Base-by-base conservation (phyloP, 2,329 filamentous ascomycete genomes). In the Phialophora chinensis region DNA sequence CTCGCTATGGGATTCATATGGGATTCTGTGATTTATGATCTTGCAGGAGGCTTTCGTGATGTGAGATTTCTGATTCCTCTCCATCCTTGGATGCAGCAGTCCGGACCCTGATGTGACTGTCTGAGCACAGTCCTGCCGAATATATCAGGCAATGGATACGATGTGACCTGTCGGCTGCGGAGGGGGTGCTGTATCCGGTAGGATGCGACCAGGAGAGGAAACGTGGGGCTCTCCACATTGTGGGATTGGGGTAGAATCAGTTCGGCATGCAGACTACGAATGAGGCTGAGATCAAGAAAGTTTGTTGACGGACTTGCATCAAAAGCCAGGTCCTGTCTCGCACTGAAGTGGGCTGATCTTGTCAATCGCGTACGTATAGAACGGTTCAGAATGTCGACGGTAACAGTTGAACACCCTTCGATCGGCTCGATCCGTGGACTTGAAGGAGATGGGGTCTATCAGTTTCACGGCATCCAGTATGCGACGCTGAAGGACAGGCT, bases 401-500 rank as follows among this genome's bases (percentile, higher is more conserved):
- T 62, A n/a, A 66, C 62, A 17, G 57, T 78, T 6, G 69, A 73
- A 52, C 75, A 74, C 4, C 73, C 72, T 23, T 65, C 63, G 4
- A 69, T 78, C 20, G 76, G 76, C 11, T 66, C 73, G 14, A 72
- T 78, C 44, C 72, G 67, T 17, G 77, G 75, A 23, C 72, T 67
- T 49, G 67, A 59, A 7, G 66, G 62, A 3, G 75, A 76, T 7
- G 69, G 72, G 2, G 74, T 77, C 6, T 71, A 71, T 8, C 75
- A 78, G 59, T 80, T 76, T 63, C 69, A 76, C 1, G 78, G 78
- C 0, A 73, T 79, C 42, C 75, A 79, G 72, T 79, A 79, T 69
- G 78, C 78, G 8, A 75, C 73, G 10, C 59, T 79, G 5, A 70
- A 72, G 23, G 67, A 79, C 60, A 69, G 75, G 42, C 71, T 79